Evolutionary conservation across 345 rosid species (phyloP).

Genomic region (Fremontodendron californicum): DNA sequence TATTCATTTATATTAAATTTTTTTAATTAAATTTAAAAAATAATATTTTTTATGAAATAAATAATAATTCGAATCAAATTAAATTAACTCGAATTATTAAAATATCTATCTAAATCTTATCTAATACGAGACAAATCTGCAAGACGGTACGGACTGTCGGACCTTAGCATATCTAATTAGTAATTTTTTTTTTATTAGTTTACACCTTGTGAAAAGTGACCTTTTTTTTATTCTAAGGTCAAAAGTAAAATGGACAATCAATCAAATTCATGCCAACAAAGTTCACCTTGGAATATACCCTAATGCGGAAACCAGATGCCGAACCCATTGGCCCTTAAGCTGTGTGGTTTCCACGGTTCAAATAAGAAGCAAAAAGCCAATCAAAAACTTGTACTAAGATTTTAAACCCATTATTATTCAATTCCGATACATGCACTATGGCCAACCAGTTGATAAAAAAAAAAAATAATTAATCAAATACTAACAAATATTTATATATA

Average conservation of each 20-base stretch:
- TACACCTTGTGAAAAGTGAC: not conserved
- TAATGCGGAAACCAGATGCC: not conserved
- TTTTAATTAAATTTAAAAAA: no score
- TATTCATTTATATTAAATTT: no score
- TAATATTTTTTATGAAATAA: no score
- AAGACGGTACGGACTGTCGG: no score
- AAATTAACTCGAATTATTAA: no score
- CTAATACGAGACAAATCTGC: no score
- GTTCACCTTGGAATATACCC: not conserved
- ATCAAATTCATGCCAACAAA: not conserved
- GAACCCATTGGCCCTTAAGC: not conserved
- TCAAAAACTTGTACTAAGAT: not conserved
- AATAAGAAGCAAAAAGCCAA: not conserved
- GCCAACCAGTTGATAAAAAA: not conserved
- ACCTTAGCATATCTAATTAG: no score
- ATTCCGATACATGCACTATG: not conserved
- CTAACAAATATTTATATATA: not conserved
- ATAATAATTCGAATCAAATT: no score
- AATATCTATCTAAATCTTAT: no score
- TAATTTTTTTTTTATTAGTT: no score
- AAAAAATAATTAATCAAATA: not conserved
- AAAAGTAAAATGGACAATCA: not conserved
- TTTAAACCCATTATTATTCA: not conserved
- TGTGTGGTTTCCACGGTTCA: not conserved
- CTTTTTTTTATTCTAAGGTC: not conserved